A percentile compares a stretch with the other conserved stretches of the same genome.
phyloP scores from a whole-genome alignment of 805 yeast species.

The Blastobotrys chiropterorum region DNA sequence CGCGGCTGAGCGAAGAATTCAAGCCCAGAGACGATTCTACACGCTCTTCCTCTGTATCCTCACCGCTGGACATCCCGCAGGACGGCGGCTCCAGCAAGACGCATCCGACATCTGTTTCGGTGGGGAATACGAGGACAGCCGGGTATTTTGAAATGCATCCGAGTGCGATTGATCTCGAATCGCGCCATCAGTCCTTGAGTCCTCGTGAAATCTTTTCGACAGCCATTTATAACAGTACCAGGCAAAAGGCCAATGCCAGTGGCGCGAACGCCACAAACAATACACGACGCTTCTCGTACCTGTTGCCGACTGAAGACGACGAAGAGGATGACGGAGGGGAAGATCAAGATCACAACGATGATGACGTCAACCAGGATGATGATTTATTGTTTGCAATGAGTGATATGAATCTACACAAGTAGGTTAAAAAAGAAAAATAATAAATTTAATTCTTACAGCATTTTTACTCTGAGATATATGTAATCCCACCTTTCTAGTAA shows the following conservation, averaged over 20 bases:
- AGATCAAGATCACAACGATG: neutral
- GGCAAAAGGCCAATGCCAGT: too few species aligned
- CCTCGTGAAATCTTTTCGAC: neutral
- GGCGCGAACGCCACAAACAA: neutral
- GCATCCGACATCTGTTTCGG: slow-evolving; percentile 12
- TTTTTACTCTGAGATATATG: too few species aligned
- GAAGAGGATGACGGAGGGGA: neutral
- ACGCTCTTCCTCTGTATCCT: slow-evolving; percentile 2
- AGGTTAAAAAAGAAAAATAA: too few species aligned
- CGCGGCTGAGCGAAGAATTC: slow-evolving; percentile 31
- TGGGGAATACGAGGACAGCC: slow-evolving; percentile 13
- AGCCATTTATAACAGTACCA: too few species aligned
- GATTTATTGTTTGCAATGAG: slow-evolving; percentile 35
- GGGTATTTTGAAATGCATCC: slow-evolving; percentile 17
- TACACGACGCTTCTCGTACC: neutral
- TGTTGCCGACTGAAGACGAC: neutral
- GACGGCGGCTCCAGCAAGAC: slow-evolving; percentile 1
- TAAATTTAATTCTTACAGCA: too few species aligned
- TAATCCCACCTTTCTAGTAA: too few species aligned
- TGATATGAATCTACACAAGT: slow-evolving; percentile 33
- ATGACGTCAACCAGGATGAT: slow-evolving; percentile 29
- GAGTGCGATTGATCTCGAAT: slow-evolving; percentile 12
- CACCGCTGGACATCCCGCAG: slow-evolving; percentile 19
- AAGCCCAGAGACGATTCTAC: slow-evolving; percentile 11
- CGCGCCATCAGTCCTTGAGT: slow-evolving; percentile 17